Evolutionary conservation across 345 rosid genomes (phyloP).

Genomic region (Eucalyptus polyanthemos): DNA sequence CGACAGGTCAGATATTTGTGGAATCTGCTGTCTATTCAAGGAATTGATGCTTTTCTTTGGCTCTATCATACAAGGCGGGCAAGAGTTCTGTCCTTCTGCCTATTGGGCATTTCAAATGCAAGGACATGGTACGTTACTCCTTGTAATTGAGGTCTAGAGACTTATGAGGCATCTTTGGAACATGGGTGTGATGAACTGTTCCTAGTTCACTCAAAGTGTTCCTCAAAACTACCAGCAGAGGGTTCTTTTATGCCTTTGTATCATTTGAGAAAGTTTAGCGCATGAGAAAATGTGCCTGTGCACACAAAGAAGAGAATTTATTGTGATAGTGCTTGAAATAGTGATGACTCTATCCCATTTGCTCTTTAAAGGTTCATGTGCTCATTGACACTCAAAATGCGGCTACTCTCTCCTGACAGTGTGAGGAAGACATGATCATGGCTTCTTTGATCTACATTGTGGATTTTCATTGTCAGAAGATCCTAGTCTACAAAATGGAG

Average conservation of each 20-base stretch:
- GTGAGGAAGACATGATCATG: constrained; percentile 76
- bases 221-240: neutral
- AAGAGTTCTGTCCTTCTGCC: no score
- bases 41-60: no score
- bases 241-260: neutral
- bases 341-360: neutral
- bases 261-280: neutral
- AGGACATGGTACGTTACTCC: no score
- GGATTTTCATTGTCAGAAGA: constrained; percentile 66
- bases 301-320: neutral
- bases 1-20: no score
- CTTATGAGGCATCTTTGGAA: no score
- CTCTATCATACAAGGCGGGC: no score
- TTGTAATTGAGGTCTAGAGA: no score
- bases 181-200: no score
- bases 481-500: constrained; percentile 79
- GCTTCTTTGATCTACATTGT: constrained; percentile 79
- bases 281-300: neutral
- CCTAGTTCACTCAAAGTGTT: no score
- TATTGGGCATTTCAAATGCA: no score
- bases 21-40: no score
- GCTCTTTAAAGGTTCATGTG: neutral
- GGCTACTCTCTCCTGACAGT: constrained; percentile 8
- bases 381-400: neutral
- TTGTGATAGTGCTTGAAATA: neutral